These are phyloP conservation scores for Clonostachys sp. DNA, from an alignment of 2,329 filamentous ascomycete genomes.

Conservation along the genomic window DNA sequence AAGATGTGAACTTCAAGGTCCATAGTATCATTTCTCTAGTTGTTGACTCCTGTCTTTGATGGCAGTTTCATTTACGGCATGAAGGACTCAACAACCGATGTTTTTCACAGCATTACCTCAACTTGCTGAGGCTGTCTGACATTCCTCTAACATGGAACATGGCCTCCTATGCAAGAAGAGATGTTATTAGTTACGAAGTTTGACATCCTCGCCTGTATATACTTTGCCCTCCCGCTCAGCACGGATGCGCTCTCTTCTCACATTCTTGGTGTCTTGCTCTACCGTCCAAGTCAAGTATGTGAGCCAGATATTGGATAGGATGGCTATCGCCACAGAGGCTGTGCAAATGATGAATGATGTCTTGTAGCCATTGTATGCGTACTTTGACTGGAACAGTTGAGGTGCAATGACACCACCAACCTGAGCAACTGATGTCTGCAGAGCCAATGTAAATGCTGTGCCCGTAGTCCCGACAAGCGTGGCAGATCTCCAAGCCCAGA, in stretches of 20 bases:
- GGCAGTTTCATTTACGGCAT: too few relatives aligned
- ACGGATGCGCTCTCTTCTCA: neutral
- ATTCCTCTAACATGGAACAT: too few relatives aligned
- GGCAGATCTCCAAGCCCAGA: slow-evolving; percentile 38
- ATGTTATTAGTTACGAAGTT: neutral
- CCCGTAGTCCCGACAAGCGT: slow-evolving; percentile 34
- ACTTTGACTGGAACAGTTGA: slow-evolving; percentile 34
- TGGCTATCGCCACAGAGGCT: neutral
- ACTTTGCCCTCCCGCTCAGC: slow-evolving; percentile 2
- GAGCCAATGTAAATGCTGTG: slow-evolving; percentile 34
- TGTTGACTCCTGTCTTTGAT: too few relatives aligned
- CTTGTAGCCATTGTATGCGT: slow-evolving; percentile 12
- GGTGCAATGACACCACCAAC: slow-evolving; percentile 38
- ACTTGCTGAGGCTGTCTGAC: too few relatives aligned
- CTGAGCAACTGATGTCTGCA: slow-evolving; percentile 35
- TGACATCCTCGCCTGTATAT: neutral
- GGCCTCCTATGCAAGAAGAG: too few relatives aligned
- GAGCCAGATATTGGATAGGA: neutral
- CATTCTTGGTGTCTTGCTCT: neutral
- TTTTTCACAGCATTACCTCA: too few relatives aligned
- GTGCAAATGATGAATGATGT: neutral
- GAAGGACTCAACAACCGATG: too few relatives aligned
- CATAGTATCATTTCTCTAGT: too few relatives aligned
- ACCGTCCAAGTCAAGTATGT: neutral
- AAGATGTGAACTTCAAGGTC: too few relatives aligned